Percentiles rank a stretch among this genome's conserved stretches.
Evolutionary conservation across 768 basidiomycete species (phyloP).

Genomic region (Hypholoma fasciculare): DNA sequence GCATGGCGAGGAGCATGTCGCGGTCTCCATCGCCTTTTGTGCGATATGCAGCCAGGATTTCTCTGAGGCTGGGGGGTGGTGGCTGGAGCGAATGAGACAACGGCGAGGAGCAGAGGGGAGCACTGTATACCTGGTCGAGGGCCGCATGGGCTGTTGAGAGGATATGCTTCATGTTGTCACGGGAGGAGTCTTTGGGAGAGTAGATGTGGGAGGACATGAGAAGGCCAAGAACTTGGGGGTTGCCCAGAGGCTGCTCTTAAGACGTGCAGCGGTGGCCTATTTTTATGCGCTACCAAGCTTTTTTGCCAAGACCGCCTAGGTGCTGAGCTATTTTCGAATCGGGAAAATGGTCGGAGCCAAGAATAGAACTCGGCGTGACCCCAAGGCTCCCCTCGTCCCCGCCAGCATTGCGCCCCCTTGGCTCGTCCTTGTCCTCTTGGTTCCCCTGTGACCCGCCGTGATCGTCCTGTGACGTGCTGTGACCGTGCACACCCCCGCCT

Average conservation of each 20-base stretch:
- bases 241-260: constrained; percentile 44
- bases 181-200: constrained; percentile 24
- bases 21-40: constrained; percentile 89
- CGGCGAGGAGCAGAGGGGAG: not conserved
- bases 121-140: constrained; percentile 40
- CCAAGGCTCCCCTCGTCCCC: not conserved
- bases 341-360: constrained; percentile 33
- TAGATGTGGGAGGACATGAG: constrained; percentile 37
- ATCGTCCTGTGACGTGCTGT: constrained; percentile 6
- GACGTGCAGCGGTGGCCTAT: constrained; percentile 41
- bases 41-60: constrained; percentile 85
- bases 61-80: constrained; percentile 79
- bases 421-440: constrained; percentile 3
- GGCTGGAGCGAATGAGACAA: constrained; percentile 36
- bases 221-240: constrained; percentile 41
- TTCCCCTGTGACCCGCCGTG: constrained; percentile 8
- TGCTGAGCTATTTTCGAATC: constrained; percentile 41
- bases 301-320: constrained; percentile 43
- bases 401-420: constrained; percentile 8
- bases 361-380: constrained; percentile 19
- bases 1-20: constrained; percentile 86
- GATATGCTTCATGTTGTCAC: constrained; percentile 36
- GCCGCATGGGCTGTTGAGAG: constrained; percentile 37
- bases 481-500: constrained; percentile 24
- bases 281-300: constrained; percentile 46